phyloP scores from a whole-genome alignment of 106 monocot species.

The Agapanthus africanus region DNA sequence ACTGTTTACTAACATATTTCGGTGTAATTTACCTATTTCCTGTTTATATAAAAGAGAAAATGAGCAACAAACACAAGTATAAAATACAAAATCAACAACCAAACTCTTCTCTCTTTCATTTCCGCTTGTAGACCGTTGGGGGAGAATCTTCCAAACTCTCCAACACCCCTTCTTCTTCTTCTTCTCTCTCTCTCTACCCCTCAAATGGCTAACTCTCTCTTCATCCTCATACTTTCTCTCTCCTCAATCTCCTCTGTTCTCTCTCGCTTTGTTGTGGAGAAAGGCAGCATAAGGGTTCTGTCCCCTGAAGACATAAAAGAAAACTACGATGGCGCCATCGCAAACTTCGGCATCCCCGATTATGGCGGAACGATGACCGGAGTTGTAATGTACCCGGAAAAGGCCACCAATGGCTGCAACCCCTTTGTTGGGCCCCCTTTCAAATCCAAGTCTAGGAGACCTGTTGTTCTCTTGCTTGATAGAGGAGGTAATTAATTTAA shows the following conservation, averaged over 20 bases:
- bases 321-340: constrained; percentile 51
- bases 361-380: constrained; percentile 52
- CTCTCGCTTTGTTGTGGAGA: constrained; percentile 68
- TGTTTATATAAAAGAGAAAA: too few relatives aligned
- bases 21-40: too few relatives aligned
- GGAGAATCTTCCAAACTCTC: not conserved
- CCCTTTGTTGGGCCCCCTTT: constrained; percentile 32
- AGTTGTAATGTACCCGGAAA: constrained; percentile 43
- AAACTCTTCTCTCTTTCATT: not conserved
- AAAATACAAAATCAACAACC: too few relatives aligned
- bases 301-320: constrained; percentile 48
- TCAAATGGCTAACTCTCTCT: too few relatives aligned
- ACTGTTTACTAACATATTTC: too few relatives aligned
- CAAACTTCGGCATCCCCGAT: constrained; percentile 59
- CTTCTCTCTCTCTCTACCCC: not conserved
- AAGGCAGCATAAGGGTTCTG: constrained; percentile 64
- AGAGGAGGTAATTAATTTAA: constrained; percentile 53
- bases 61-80: too few relatives aligned
- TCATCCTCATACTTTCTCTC: constrained; percentile 3
- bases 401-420: constrained; percentile 33
- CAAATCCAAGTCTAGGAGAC: constrained; percentile 37
- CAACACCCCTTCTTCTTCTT: too few relatives aligned
- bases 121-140: not conserved
- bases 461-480: constrained; percentile 60
- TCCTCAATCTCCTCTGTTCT: not conserved